Evolutionary conservation across 768 basidiomycete species (phyloP), one percentile per base, ranked within the genome.

Genomic region (Pleurotus giganteus): DNA sequence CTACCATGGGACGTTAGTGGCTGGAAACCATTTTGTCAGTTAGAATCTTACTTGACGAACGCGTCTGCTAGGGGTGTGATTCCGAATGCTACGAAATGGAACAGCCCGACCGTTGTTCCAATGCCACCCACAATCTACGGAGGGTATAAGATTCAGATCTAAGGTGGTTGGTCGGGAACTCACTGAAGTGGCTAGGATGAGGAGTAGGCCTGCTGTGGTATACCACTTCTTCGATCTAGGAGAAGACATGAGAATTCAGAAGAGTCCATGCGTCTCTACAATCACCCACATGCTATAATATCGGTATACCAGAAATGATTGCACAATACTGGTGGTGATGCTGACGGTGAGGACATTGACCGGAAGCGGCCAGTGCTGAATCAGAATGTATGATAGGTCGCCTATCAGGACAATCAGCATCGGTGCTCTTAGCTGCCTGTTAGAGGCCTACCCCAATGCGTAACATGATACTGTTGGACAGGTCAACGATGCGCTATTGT

Each of bases 51-150:
- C 49, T 50, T 50, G 23, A 50, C 36, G 31, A 37, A 34, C 15
- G 19, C 21, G n/a, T 50, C 34, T 12, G 49, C 32, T 7, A 36
- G 17, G 8, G 0, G 17, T 19, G 49, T n/a, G 15, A 50, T 50
- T 1, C 49, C 49, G 21, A 50, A 36, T 3, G 49, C 31, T 6
- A 50, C 49, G 32, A 36, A 36, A 32, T 50, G n/a, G 24, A 50
- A 50, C 32, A 50, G 31, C 32, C 49, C 49, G 32, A 50, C 24
- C 15, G 49, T 50, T 17, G 49, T 50, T 50, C 49, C 49, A 19
- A 50, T 36, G 15, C 49, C 49, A 8, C 49, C 49, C 4, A 32
- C 24, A 15, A 50, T 37, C 49, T 50, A 17, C 32, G 8, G 31
- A 9, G 11, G 8, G 43, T 5, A 27, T 45, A 8, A 8, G 15